phyloP scores from a whole-genome alignment of 257 asterid species.

The Lycium barbarum region DNA sequence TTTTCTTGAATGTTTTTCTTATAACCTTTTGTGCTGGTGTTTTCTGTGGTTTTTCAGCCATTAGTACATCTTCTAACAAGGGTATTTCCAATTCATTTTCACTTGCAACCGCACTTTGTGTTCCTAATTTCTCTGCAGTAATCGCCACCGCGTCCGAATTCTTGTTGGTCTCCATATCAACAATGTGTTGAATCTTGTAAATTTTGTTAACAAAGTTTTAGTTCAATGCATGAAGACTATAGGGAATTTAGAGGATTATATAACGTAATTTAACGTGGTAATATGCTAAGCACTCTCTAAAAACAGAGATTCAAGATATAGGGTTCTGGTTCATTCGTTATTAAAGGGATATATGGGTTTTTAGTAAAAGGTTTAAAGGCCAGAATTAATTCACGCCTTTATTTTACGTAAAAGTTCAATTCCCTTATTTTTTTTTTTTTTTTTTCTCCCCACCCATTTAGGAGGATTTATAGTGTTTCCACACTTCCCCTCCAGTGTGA shows the following conservation, averaged over 20 bases:
- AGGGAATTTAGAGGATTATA: not conserved
- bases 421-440: not conserved
- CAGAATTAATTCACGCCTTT: slow-evolving; percentile 15
- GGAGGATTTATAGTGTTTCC: no score
- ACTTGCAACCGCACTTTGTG: not conserved
- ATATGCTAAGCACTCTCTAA: not conserved
- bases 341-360: not conserved
- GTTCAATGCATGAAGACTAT: not conserved
- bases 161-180: not conserved
- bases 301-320: not conserved
- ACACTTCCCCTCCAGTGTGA: no score
- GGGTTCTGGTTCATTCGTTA: not conserved
- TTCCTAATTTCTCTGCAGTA: not conserved
- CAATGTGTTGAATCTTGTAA: not conserved
- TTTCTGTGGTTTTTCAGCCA: slow-evolving; percentile 45
- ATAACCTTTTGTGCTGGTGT: slow-evolving; percentile 61
- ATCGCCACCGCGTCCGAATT: not conserved
- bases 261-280: not conserved
- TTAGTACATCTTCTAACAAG: slow-evolving; percentile 44
- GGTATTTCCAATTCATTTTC: slow-evolving; percentile 48
- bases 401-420: not conserved
- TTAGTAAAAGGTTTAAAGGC: slow-evolving; percentile 14
- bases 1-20: slow-evolving; percentile 75
- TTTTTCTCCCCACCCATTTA: no score
- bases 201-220: not conserved